These are phyloP conservation scores for Penicillium sp. DNA, from an alignment of 2,329 filamentous ascomycete species.

Conservation along the genomic window DNA sequence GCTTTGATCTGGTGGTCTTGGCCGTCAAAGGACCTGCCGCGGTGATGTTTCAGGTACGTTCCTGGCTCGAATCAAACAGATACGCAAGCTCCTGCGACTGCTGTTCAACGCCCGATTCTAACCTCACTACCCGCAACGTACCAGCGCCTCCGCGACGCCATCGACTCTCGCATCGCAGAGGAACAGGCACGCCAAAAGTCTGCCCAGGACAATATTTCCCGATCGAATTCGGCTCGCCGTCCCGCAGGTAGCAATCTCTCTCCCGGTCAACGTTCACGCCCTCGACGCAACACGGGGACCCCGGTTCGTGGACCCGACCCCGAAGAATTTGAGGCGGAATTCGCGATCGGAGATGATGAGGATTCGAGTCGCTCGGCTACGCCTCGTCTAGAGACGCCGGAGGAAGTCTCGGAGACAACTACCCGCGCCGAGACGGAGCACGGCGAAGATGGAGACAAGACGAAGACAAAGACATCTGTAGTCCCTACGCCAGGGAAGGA, in stretches of 20 bases:
- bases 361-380: conserved; percentile 65
- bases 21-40: conserved; percentile 26
- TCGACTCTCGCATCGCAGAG: conserved; percentile 86
- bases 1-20: conserved; percentile 22
- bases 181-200: conserved; percentile 80
- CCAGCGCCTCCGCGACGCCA: conserved; percentile 79
- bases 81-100: conserved; percentile 3
- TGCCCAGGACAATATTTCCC: conserved; percentile 47
- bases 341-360: conserved; percentile 84
- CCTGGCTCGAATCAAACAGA: neutral
- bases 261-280: conserved; percentile 37
- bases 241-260: conserved; percentile 34
- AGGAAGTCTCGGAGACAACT: conserved; percentile 28
- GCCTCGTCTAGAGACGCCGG: conserved; percentile 55
- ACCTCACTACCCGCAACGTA: neutral
- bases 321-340: conserved; percentile 82
- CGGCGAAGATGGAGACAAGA: conserved; percentile 27
- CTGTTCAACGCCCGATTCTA: neutral
- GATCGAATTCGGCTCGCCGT: conserved; percentile 51
- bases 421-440: conserved; percentile 22
- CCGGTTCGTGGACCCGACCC: conserved; percentile 73
- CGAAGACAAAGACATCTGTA: conserved; percentile 5
- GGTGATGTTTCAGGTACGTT: conserved; percentile 33
- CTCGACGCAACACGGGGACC: conserved; percentile 41
- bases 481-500: conserved; percentile 20